Evolutionary conservation across 495 filamentous ascomycete species (phyloP).

Genomic region (Penicillium argentinense): DNA sequence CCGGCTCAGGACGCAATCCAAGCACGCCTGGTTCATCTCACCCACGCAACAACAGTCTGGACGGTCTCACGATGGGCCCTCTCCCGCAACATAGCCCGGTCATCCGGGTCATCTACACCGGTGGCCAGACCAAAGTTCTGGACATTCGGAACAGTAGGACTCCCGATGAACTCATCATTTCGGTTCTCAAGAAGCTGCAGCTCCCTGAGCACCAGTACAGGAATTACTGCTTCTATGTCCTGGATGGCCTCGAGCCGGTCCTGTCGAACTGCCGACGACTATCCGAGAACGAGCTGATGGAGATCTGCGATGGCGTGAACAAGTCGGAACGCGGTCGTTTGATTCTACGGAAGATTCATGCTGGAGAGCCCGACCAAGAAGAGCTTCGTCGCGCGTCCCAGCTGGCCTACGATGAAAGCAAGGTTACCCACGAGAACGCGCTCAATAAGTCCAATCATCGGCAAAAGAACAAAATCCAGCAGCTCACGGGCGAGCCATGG

Average conservation of each 20-base stretch:
- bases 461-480: conserved; percentile 74
- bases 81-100: conserved; percentile 77
- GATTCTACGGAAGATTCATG: conserved; percentile 85
- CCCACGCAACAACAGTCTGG: conserved; percentile 68
- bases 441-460: conserved; percentile 63
- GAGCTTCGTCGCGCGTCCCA: conserved; percentile 80
- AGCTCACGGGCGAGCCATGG: conserved; percentile 81
- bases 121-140: conserved; percentile 86
- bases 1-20: conserved; percentile 46
- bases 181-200: conserved; percentile 78
- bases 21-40: conserved; percentile 47
- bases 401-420: conserved; percentile 80
- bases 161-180: conserved; percentile 83
- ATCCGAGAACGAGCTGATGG: conserved; percentile 80
- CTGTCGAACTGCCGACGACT: conserved; percentile 74
- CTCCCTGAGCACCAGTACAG: conserved; percentile 73
- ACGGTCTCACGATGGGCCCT: conserved; percentile 76
- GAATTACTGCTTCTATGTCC: conserved; percentile 79
- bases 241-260: conserved; percentile 81
- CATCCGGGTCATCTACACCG: conserved; percentile 88
- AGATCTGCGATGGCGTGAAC: conserved; percentile 63
- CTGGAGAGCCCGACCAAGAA: conserved; percentile 76
- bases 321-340: conserved; percentile 80
- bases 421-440: conserved; percentile 64
- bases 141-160: conserved; percentile 87